phyloP scores from a whole-genome alignment of 495 filamentous ascomycete genomes.

The Trichocladium antarcticum region DNA sequence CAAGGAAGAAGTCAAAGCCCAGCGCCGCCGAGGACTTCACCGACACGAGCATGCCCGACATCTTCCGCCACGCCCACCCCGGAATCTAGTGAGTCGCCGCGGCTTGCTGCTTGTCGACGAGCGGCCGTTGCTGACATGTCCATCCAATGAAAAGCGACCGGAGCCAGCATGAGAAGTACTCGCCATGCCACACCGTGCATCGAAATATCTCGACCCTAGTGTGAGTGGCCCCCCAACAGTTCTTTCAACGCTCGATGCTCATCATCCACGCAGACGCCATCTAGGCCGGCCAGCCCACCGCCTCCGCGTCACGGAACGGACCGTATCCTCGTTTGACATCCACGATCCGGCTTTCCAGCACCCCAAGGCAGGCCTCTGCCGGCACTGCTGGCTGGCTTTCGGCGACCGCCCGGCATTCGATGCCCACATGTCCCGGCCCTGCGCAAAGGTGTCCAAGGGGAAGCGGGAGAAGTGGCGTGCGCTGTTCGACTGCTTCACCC shows the following conservation, averaged over 20 bases:
- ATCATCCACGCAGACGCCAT: constrained; percentile 18
- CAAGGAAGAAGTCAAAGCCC: constrained; percentile 16
- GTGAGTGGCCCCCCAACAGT: constrained; percentile 10
- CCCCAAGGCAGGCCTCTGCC: constrained; percentile 23
- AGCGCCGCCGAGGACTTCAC: constrained; percentile 17
- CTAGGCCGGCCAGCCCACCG: constrained; percentile 24
- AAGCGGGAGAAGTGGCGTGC: constrained; percentile 28
- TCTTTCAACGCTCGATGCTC: neutral
- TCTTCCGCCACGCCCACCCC: constrained; percentile 25
- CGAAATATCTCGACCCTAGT: constrained; percentile 29
- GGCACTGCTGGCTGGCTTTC: constrained; percentile 24
- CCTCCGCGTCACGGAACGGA: constrained; percentile 18
- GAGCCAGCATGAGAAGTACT: constrained; percentile 23
- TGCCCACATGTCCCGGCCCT: constrained; percentile 13
- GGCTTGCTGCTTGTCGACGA: neutral
- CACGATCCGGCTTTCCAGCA: constrained; percentile 18
- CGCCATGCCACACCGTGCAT: constrained; percentile 27
- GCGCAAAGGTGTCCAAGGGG: constrained; percentile 26
- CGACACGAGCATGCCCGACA: constrained; percentile 26
- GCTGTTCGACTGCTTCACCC: constrained; percentile 23
- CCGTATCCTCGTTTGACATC: constrained; percentile 26
- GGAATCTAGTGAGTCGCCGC: constrained; percentile 22
- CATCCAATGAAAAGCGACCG: constrained; percentile 19
- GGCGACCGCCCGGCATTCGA: constrained; percentile 15
- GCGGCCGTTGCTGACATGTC: constrained; percentile 10